phyloP scores from a whole-genome alignment of 1,139 yeast species.

The Geotrichum siamense region DNA sequence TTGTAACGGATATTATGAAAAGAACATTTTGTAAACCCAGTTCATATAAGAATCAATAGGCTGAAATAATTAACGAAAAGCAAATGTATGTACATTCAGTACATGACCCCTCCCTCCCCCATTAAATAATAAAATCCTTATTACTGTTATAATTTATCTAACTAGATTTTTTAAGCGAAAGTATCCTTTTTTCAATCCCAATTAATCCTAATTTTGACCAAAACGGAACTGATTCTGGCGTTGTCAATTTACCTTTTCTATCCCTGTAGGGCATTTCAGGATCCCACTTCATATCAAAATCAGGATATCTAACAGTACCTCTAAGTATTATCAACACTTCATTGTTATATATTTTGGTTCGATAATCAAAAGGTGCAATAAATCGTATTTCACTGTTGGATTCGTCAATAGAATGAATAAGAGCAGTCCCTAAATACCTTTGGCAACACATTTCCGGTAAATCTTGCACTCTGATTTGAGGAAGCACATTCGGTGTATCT shows the following conservation, averaged over 20 bases:
- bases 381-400: slow-evolving; percentile 42
- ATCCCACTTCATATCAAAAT: slow-evolving; percentile 37
- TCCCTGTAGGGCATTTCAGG: neutral
- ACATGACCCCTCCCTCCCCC: too few relatives aligned
- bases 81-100: too few relatives aligned
- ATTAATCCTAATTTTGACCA: slow-evolving; percentile 4
- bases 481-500: neutral
- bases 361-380: slow-evolving; percentile 48
- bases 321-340: slow-evolving; percentile 44
- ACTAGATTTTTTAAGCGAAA: too few relatives aligned
- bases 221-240: slow-evolving; percentile 1
- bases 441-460: slow-evolving; percentile 3
- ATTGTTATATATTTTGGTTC: slow-evolving; percentile 13
- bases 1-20: too few relatives aligned
- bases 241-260: neutral
- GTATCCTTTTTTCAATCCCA: slow-evolving; percentile 10
- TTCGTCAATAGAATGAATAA: slow-evolving; percentile 46
- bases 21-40: too few relatives aligned
- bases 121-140: too few relatives aligned
- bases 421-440: slow-evolving; percentile 30
- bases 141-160: too few relatives aligned
- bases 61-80: too few relatives aligned
- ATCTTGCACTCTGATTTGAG: neutral
- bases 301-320: slow-evolving; percentile 59
- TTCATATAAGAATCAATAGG: too few relatives aligned